Conservation (phyloP, 108 stramenopile species). For the Cyclostephanos invisitatus region DNA sequence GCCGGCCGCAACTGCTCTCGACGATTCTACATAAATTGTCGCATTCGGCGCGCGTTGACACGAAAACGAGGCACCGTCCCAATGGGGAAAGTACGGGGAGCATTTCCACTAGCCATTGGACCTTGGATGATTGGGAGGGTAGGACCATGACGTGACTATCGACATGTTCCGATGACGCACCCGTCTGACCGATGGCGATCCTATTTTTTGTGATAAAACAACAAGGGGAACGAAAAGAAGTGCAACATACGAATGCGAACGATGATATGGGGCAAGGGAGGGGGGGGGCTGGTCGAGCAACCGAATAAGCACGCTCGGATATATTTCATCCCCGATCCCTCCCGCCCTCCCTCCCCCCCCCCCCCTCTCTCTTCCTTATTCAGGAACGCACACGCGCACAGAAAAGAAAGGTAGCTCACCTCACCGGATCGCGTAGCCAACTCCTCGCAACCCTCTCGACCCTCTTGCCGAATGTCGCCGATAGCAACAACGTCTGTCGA, state of each 20-base stretch:
- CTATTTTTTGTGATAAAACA: constrained; percentile 18
- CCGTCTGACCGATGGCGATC: constrained; percentile 75
- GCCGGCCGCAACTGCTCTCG: constrained; percentile 6
- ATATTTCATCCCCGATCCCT: too few species aligned
- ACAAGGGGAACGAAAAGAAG: constrained; percentile 38
- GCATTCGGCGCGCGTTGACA: constrained; percentile 72
- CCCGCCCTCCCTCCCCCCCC: too few species aligned
- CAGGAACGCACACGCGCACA: too few species aligned
- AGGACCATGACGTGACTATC: constrained; percentile 79
- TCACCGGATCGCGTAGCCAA: constrained; percentile 65
- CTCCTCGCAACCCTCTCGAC: constrained; percentile 62
- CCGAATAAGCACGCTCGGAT: too few species aligned
- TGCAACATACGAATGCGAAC: constrained; percentile 29
- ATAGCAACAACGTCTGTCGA: constrained; percentile 76
- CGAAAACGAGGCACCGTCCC: constrained; percentile 81
- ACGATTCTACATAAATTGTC: constrained; percentile 60
- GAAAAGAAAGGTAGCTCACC: constrained; percentile 38
- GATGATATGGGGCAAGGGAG: not conserved
- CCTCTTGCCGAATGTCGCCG: constrained; percentile 69
- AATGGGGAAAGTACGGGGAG: constrained; percentile 59
- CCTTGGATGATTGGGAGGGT: constrained; percentile 60
- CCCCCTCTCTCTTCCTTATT: too few species aligned
- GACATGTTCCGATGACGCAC: constrained; percentile 71
- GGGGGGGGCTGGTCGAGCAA: too few species aligned
- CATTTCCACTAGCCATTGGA: constrained; percentile 69